Evolutionary conservation across 2,329 filamentous ascomycete species (phyloP), one percentile per base, ranked within the genome.

Genomic region (Claviceps quebecensis): DNA sequence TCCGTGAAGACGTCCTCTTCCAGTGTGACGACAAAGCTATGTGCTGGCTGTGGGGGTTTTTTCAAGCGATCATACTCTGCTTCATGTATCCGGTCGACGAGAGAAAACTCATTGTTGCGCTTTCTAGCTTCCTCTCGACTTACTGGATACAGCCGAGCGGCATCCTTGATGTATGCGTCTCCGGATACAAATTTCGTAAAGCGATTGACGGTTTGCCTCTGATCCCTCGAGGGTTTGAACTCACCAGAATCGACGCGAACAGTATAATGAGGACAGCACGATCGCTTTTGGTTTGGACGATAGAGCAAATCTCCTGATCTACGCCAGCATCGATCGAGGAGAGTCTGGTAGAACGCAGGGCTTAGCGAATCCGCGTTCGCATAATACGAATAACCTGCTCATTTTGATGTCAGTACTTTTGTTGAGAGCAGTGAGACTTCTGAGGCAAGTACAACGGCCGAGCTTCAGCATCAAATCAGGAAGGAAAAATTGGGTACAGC

Each of bases 211-310:
- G 83, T 75, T 62, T 89, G 84, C 39, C 87, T 75, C 60, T 93
- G 87, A 59, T 87, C 82, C 63, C 78, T 81, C 29, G 78, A 76
- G 5, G 86, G 72, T 57, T 77, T 81, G 67, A 86, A 86, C 40
- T 73, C 69, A 46, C 71, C 65, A 23, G 80, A 79, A 59, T 87
- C 84, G 19, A 90, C 72, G 46, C 86, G 80, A 50, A 93, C 82
- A 1, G 86, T 89, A 65, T 91, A 97, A 62, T 96, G 89, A 45
- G 90, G 89, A 65, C 93, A 98, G 62, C 93, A 98, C 55, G 88
- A 86, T 52, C 81, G 75, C 53, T 77, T 76, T 60, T 87, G 82
- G 65, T 93, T 84, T 14, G 87, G 86, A 54, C 87, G 81, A 67
- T 93, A 93, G 47, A 93, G 71, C 8, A 88, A 71, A 29, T 70